phyloP scores from a whole-genome alignment of 2,329 filamentous ascomycete genomes.

The Aspergillus sp. region DNA sequence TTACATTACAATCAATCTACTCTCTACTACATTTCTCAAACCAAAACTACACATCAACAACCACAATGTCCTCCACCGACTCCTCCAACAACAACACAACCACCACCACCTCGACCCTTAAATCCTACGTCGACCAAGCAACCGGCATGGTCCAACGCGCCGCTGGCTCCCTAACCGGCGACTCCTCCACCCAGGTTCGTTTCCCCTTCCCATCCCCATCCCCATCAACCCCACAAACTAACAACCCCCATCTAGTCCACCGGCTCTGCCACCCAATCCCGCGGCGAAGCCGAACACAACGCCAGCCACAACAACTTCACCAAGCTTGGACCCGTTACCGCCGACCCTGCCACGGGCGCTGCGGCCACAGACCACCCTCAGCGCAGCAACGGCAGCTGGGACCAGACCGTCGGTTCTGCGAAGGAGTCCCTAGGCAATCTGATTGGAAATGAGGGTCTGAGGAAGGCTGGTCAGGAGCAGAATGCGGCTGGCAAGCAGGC shows the following conservation, averaged over 20 bases:
- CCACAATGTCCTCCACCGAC: slow-evolving; percentile 26
- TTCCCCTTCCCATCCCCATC: not conserved
- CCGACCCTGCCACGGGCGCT: slow-evolving; percentile 66
- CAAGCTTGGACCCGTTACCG: slow-evolving; percentile 71
- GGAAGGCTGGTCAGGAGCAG: slow-evolving; percentile 72
- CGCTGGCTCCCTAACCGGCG: slow-evolving; percentile 73
- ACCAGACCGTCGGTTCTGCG: slow-evolving; percentile 83
- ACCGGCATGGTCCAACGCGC: slow-evolving; percentile 71
- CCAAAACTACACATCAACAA: not conserved
- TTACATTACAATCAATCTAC: not conserved
- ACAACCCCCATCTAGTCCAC: slow-evolving; percentile 53
- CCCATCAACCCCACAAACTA: not conserved
- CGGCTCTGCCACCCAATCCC: slow-evolving; percentile 65
- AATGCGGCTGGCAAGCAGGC: slow-evolving; percentile 77
- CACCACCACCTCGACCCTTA: slow-evolving; percentile 67
- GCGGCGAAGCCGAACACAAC: slow-evolving; percentile 67
- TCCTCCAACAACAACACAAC: not conserved
- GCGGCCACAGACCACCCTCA: slow-evolving; percentile 71
- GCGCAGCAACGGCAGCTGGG: slow-evolving; percentile 72
- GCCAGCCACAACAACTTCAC: slow-evolving; percentile 69
- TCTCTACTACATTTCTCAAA: not conserved
- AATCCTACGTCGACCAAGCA: slow-evolving; percentile 74
- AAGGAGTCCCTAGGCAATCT: slow-evolving; percentile 80
- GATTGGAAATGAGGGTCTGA: slow-evolving; percentile 73
- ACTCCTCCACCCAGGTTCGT: slow-evolving; percentile 62